Evolutionary conservation across 495 filamentous ascomycete species (phyloP), one percentile per base, ranked within the genome.

Genomic region (Cercophora newfieldiana): DNA sequence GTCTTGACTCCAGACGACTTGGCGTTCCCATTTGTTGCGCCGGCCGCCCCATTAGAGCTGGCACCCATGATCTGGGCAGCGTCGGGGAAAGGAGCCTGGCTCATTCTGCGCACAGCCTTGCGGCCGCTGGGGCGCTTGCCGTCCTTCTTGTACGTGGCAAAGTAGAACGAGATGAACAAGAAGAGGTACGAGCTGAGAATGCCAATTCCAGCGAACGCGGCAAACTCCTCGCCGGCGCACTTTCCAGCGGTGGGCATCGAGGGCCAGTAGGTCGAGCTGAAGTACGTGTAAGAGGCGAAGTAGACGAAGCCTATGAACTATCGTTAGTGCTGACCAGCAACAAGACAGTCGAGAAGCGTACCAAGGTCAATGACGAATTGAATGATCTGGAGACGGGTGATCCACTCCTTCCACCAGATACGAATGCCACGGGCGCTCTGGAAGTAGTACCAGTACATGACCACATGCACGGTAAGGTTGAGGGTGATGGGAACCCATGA

Each of bases 111-210:
- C 37, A 83, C 77, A 26, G 80, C 78, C 79, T 87, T 89, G 75
- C 84, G 85, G 25, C 79, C 81, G 63, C 80, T 83, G 29, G 81
- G 78, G 31, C 79, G 77, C 83, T 91, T 92, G 72, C 86, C 85
- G 59, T 86, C 82, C 87, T 96, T 97, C 80, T 91, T 93, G 83
- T 99, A 99, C 62, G 95, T 99, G 56, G 92, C 92, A 68, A 96
- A 83, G 86, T 99, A 99, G 90, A 99, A 99, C 58, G 90, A 93
- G 83, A 99, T 97, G 87, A 99, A 99, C 64, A 99, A 91, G 68
- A 97, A 82, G 63, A 99, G 88, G 85, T 99, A 99, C 50, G 91
- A 95, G 80, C 84, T 91, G 71, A 99, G 81, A 73, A 97, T 96
- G 64, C 83, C 92, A 63, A 97, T 94, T 70, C 95, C 95, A 59